Conservation (phyloP, 2,329 filamentous ascomycete species). For the Penicillium sp. region DNA sequence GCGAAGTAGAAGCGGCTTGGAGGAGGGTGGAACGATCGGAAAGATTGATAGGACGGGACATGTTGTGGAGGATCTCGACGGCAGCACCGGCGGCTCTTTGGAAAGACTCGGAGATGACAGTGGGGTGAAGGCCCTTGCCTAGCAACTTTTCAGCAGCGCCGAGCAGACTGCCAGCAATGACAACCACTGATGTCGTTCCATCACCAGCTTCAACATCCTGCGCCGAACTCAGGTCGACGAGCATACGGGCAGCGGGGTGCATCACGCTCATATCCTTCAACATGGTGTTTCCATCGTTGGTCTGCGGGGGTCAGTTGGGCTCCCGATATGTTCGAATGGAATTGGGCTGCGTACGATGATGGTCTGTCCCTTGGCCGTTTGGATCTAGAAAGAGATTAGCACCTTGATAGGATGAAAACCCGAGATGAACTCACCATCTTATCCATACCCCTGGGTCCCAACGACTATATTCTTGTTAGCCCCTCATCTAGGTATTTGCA, state of each 20-base stretch:
- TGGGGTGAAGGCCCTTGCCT: conserved; percentile 90
- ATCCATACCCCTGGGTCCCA: conserved; percentile 96
- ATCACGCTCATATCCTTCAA: conserved; percentile 98
- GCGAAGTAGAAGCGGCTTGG: conserved; percentile 93
- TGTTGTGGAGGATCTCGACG: conserved; percentile 86
- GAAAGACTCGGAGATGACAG: conserved; percentile 96
- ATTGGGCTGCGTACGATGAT: conserved; percentile 65
- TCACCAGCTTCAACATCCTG: conserved; percentile 99
- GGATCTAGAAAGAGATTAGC: conserved; percentile 59
- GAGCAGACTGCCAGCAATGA: conserved; percentile 92
- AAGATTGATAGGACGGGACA: conserved; percentile 91
- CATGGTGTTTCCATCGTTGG: conserved; percentile 99
- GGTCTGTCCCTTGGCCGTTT: conserved; percentile 92
- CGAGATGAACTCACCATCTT: conserved; percentile 67
- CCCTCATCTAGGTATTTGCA: conserved; percentile 33
- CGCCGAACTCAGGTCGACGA: conserved; percentile 93
- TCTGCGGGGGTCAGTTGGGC: conserved; percentile 50
- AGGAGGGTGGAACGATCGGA: conserved; percentile 85
- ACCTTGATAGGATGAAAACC: not conserved
- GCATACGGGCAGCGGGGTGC: conserved; percentile 99
- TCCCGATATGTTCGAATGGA: conserved; percentile 9
- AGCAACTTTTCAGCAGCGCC: conserved; percentile 90
- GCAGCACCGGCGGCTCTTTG: conserved; percentile 88
- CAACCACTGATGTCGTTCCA: conserved; percentile 95
- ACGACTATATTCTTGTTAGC: conserved; percentile 57